Base-by-base conservation (phyloP, 805 yeast species). In the Teunomyces pallodes region DNA sequence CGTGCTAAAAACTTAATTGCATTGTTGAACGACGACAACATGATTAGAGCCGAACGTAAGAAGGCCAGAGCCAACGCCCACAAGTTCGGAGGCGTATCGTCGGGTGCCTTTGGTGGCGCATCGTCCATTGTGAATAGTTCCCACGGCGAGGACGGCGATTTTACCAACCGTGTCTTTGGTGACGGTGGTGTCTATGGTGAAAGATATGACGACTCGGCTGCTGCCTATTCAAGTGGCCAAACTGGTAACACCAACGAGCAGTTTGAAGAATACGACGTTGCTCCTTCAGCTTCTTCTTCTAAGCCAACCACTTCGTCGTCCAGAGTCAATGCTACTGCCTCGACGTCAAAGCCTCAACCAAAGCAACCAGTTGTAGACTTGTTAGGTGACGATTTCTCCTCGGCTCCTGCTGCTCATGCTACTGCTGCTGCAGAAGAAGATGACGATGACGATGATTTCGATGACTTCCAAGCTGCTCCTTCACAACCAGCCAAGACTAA, bases 31-130 rank as follows among this genome's bases (percentile, higher is more conserved):
- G 96, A 89, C 65, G 96, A 90, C 59, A 75, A 76, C 5, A 71
- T 74, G 65, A 83, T 92, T 45, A 81, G 98, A 53, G 72, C 82
- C 35, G 98, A 91, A 66, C 80, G 98, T 53, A 89, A 87, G 67
- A 89, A 87, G 76, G 90, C 97, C n/a, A 81, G 94, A 56, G 86
- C 84, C 13, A 87, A 90, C 55, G 79, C 90, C 31, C 83, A 86
- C 67, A 91, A 90, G 66, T 90, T 84, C 64, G 86, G 84, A 40
- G 96, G 91, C 45, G 85, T 87, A 31, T 82, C 91, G 7, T 66
- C 72, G 5, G 71, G 71, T 41, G 74, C 75, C 9, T 69, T 48
- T 47, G 86, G 87, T 24, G 85, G 85, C 24, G 74, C 78, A 10
- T 60, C 74, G 4, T 66, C 75, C 8, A 50, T 69, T 26, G 69